These are phyloP conservation scores for Trichoderma atroviride DNA, from an alignment of 2,329 filamentous ascomycete genomes.

Conservation along the genomic window DNA sequence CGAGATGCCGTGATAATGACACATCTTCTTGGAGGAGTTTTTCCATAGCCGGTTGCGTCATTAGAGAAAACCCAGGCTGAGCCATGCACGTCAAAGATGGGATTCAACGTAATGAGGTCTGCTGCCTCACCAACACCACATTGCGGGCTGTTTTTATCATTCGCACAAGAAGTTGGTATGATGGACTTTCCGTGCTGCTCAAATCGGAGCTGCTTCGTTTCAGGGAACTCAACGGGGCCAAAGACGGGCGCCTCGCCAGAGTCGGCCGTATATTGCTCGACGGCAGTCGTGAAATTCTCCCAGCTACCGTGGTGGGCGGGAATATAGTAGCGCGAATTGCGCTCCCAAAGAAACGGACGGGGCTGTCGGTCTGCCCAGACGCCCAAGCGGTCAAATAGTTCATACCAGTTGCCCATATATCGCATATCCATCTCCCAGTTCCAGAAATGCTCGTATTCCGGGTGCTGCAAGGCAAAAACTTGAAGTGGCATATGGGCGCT, in stretches of 20 bases:
- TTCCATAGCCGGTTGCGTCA: conserved; percentile 71
- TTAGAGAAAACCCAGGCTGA: conserved; percentile 74
- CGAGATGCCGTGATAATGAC: conserved; percentile 73
- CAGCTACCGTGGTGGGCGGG: conserved; percentile 69
- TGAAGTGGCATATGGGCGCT: conserved; percentile 65
- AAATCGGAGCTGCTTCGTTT: conserved; percentile 49
- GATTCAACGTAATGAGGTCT: conserved; percentile 77
- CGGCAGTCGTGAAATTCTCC: conserved; percentile 70
- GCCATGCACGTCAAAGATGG: conserved; percentile 70
- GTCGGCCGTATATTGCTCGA: conserved; percentile 61
- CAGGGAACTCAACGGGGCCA: conserved; percentile 63
- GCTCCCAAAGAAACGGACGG: conserved; percentile 75
- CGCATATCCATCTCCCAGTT: conserved; percentile 73
- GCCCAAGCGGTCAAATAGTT: conserved; percentile 69
- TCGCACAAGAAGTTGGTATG: conserved; percentile 58
- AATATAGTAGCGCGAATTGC: conserved; percentile 75
- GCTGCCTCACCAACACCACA: conserved; percentile 74
- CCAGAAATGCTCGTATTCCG: conserved; percentile 69
- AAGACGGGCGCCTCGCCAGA: conserved; percentile 63
- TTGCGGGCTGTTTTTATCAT: conserved; percentile 51
- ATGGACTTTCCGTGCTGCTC: conserved; percentile 57
- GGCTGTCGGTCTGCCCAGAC: conserved; percentile 70
- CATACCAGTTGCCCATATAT: conserved; percentile 68
- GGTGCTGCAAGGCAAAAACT: conserved; percentile 64
- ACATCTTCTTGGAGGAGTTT: conserved; percentile 63